Evolutionary conservation across 1,284 basidiomycete species (phyloP).

Genomic region (Ganoderma lingzhi): DNA sequence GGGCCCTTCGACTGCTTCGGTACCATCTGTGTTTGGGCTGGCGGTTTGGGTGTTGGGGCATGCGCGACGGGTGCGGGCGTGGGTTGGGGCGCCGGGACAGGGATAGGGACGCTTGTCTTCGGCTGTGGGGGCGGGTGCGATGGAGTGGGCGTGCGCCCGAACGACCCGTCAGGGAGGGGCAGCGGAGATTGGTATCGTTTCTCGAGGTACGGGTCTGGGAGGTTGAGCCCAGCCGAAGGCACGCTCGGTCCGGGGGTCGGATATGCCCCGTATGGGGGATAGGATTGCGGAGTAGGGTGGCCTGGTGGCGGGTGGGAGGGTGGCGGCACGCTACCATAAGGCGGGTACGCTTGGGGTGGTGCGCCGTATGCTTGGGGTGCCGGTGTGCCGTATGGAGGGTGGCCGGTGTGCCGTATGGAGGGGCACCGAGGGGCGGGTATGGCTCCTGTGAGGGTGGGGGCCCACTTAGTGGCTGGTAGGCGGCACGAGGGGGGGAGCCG

Average conservation of each 20-base stretch:
- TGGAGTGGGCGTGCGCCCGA: background rate
- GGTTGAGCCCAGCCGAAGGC: slow-evolving; percentile 23
- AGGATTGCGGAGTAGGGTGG: background rate
- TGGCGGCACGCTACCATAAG: background rate
- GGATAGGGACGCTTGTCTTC: background rate
- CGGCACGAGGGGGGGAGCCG: slow-evolving; percentile 6
- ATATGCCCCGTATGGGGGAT: slow-evolving; percentile 1
- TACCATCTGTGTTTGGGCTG: slow-evolving; percentile 6
- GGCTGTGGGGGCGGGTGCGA: slow-evolving; percentile 14
- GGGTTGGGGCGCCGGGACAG: background rate
- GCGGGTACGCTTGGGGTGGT: slow-evolving; percentile 6
- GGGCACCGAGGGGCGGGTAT: background rate
- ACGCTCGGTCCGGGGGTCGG: background rate
- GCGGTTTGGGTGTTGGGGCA: background rate
- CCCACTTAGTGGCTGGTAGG: background rate
- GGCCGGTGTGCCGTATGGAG: background rate
- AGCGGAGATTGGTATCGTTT: slow-evolving; percentile 55
- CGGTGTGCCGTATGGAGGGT: background rate
- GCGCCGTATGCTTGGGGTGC: background rate
- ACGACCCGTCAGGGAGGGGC: slow-evolving; percentile 49
- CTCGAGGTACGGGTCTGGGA: slow-evolving; percentile 53
- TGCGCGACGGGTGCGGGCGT: slow-evolving; percentile 4
- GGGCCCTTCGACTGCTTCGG: slow-evolving; percentile 11
- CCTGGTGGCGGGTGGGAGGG: background rate
- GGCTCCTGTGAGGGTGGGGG: background rate